A percentile compares a stretch with the other conserved stretches of the same genome.
Conservation (phyloP, 1,284 basidiomycete genomes). For the Fomitopsis palustris region DNA sequence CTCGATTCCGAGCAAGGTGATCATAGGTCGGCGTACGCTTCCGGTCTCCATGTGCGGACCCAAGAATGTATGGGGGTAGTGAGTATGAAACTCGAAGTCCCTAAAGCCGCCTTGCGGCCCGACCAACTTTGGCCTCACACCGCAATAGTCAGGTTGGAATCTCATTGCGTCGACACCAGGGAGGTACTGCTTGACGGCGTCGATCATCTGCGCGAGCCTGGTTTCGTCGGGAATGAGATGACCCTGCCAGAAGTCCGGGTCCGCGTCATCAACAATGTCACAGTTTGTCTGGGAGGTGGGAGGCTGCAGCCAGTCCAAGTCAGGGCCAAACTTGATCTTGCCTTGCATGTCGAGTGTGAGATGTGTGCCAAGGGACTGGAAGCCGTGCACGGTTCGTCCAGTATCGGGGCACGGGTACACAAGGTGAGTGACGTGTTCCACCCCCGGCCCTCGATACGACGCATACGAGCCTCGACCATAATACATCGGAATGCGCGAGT, state of each 20-base stretch:
- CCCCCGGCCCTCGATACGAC: slow-evolving; percentile 78
- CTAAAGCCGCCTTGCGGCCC: slow-evolving; percentile 75
- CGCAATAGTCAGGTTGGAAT: slow-evolving; percentile 86
- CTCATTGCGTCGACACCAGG: slow-evolving; percentile 64
- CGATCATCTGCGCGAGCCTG: slow-evolving; percentile 60
- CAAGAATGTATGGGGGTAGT: slow-evolving; percentile 37
- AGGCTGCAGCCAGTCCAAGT: slow-evolving; percentile 83
- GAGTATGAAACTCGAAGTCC: slow-evolving; percentile 75
- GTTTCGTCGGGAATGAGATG: slow-evolving; percentile 70
- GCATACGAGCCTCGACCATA: slow-evolving; percentile 85
- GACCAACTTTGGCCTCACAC: slow-evolving; percentile 87
- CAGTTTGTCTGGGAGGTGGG: slow-evolving; percentile 28
- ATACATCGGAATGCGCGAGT: slow-evolving; percentile 62
- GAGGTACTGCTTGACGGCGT: slow-evolving; percentile 70
- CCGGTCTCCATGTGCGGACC: slow-evolving; percentile 16
- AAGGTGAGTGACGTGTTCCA: slow-evolving; percentile 64
- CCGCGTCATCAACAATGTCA: slow-evolving; percentile 37
- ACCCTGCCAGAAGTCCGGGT: slow-evolving; percentile 74
- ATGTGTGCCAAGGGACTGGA: slow-evolving; percentile 87
- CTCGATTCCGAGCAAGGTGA: slow-evolving; percentile 76
- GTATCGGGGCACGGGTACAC: slow-evolving; percentile 87
- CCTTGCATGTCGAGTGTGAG: slow-evolving; percentile 87
- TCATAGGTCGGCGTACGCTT: slow-evolving; percentile 45
- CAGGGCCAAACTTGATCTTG: slow-evolving; percentile 90
- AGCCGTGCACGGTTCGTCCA: slow-evolving; percentile 49